These are phyloP conservation scores for Letharia columbiana DNA, from an alignment of 495 filamentous ascomycete species.

Conservation along the genomic window DNA sequence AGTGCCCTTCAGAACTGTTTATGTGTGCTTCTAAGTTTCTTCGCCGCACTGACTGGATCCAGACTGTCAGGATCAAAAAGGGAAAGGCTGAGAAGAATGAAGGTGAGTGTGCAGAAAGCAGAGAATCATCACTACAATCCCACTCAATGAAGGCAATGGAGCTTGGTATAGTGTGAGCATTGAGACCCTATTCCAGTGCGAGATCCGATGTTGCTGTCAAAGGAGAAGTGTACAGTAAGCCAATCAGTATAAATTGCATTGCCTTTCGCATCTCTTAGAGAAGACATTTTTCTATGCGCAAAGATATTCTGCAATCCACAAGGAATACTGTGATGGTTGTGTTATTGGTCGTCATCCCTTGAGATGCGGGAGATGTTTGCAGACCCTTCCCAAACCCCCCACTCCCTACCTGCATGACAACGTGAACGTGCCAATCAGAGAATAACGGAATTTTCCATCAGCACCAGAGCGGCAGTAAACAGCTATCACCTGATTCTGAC, in stretches of 20 bases:
- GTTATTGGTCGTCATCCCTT: background rate
- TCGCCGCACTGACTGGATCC: background rate
- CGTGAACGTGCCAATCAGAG: background rate
- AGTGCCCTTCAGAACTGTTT: background rate
- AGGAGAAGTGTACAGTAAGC: background rate
- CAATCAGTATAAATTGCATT: background rate
- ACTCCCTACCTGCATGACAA: background rate
- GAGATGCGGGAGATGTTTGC: background rate
- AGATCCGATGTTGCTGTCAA: background rate
- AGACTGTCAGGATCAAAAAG: background rate
- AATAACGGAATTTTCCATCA: background rate
- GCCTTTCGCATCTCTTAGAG: background rate
- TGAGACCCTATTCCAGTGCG: background rate
- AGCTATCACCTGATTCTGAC: background rate
- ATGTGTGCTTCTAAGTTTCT: background rate
- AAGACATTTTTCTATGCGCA: background rate
- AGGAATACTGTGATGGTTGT: background rate
- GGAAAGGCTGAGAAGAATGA: background rate
- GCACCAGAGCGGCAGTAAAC: background rate
- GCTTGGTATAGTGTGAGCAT: background rate
- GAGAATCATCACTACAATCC: background rate
- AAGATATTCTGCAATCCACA: background rate
- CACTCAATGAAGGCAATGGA: background rate
- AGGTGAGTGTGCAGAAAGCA: background rate
- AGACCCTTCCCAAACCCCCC: background rate